Base-by-base conservation (phyloP, 2,329 filamentous ascomycete species). In the Dendrostoma leiphaemia region DNA sequence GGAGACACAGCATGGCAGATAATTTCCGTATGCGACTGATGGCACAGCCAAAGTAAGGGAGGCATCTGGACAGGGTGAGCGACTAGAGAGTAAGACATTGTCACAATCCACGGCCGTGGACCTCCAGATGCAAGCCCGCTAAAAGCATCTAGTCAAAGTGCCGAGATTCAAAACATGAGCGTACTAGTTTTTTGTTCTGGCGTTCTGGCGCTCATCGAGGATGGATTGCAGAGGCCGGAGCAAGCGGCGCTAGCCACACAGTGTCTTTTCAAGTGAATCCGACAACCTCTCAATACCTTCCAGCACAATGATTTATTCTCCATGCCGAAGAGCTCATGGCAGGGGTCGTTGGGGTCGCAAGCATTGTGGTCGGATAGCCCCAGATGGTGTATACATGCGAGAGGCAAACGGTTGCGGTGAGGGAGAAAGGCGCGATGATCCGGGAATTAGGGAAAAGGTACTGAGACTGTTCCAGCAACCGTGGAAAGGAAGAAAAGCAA, bases 41-140 rank as follows among this genome's bases (percentile, higher is more conserved):
- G 37, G 8, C 19, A 24, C 2, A 15, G 6, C 13, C 13, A 24
- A 28, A 21, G 13, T 17, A 23, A 41, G 34, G 32, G 24, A 19
- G 15, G 51, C 34, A 46, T 31, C 26, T 41, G 3, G 35, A 48
- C 26, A 41, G 26, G 26, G 47, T 55, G 51, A 48, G 48, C 31
- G 48, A 21, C 51, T 26, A 31, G n/a, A 40, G 48, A 57, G 47
- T 57, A 41, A 57, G 55, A 57, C 55, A 57, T 51, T 19, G n/a
- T 13, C 19, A 37, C 5, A 37, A 37, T 12, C 40, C 45, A 50
- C 46, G 45, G 41, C 28, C 51, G 40, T 37, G 54, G 35, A 47
- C 46, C 28, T 13, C 37, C 43, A 34, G 50, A 53, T 53, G 49
- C 31, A 40, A 52, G 32, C 32, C 32, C 26, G 47, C 40, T 34